Conservation (phyloP, 176 grass and related monocot species). For the Paspalum notatum region DNA sequence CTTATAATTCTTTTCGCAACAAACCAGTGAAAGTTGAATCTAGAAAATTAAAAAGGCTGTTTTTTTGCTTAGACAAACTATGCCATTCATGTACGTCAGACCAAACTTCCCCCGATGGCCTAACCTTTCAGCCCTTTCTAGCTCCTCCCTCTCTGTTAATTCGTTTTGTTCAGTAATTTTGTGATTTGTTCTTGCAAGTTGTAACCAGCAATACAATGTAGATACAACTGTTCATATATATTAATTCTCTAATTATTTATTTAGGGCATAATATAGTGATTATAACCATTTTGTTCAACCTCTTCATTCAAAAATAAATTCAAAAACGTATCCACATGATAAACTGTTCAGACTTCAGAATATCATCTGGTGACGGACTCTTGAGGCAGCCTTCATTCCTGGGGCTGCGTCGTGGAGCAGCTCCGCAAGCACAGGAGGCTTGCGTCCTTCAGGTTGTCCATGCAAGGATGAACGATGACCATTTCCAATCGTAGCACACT, state of each 20-base stretch:
- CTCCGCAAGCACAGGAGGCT: neutral
- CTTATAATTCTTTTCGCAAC: neutral
- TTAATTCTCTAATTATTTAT: neutral
- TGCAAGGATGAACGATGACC: neutral
- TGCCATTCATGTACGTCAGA: neutral
- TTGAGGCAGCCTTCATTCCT: too few relatives aligned
- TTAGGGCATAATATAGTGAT: neutral
- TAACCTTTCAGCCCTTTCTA: neutral
- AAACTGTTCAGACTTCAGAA: too few relatives aligned
- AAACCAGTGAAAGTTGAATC: neutral
- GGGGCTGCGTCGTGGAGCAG: too few relatives aligned
- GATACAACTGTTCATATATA: neutral
- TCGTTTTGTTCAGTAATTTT: neutral
- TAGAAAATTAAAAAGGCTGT: neutral
- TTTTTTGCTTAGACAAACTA: neutral
- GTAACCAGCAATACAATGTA: neutral
- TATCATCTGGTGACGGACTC: too few relatives aligned
- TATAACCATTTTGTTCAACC: too few relatives aligned
- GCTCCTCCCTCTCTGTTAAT: neutral
- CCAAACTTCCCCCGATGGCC: conserved; percentile 31
- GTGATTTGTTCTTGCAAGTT: neutral
- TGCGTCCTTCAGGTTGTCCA: neutral
- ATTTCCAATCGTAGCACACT: too few relatives aligned
- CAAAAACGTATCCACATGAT: too few relatives aligned
- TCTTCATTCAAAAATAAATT: too few relatives aligned